Base-by-base conservation (phyloP, 441 rosid genomes). In the Euphorbia celastroides region DNA sequence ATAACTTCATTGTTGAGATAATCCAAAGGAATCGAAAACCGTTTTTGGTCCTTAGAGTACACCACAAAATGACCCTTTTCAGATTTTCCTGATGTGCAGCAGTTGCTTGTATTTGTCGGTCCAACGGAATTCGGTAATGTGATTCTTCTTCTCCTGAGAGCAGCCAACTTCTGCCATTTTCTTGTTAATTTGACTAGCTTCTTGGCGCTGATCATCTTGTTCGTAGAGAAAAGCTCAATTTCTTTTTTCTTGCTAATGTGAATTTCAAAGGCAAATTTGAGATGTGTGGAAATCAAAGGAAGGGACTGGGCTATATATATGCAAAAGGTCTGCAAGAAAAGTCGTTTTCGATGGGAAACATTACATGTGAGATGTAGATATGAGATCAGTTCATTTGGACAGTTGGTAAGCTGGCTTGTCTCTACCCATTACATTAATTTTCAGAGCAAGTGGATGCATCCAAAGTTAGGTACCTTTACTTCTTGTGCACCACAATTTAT, bases 1-100 rank as follows among this genome's bases (percentile, higher is more conserved):
- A 72, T 27, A 5, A 72, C 28, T 52, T 72, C 26, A 44, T 30
- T 72, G 28, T 52, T 30, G 10, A 66, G 67, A 41, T 52, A 72
- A 6, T 60, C 57, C 20, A 52, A 23, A 28, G 75, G 75, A 36
- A 72, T 48, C 30, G 41, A 4, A 46, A 60, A 60, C 0, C 71
- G 50, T 41, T 30, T 66, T 8, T 41, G 12, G 42, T 72, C 75
- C 0, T 44, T 30, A 22, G 74, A 51, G n/a, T 54, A 66, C 12
- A 30, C 58, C 0, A 10, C 66, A 52, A 71, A 65, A 14, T 23
- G 13, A 12, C 59, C 68, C 50, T 64, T 64, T 25, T 36, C 65
- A 5, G 65, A 3, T 34, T 34, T 34, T 34, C 38, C 38, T 34
- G 38, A 34, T 34, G 38, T 34, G 38, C 38, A 3, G 5, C 54